phyloP scores from a whole-genome alignment of 192 early-diverging fungal genomes.

The Chytriomyces sp. region DNA sequence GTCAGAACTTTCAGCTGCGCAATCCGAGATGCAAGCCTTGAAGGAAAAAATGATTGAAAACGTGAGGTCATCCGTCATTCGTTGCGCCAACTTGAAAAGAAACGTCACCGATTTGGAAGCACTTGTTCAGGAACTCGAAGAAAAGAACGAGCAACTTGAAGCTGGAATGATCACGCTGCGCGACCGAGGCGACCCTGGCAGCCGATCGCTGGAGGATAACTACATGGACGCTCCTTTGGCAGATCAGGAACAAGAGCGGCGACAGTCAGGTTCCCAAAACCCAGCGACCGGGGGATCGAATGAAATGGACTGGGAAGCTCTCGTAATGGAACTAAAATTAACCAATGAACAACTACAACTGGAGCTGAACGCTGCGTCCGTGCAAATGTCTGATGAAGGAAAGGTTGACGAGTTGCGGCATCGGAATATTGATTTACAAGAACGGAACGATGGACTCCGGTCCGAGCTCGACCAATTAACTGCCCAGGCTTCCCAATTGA shows the following conservation, averaged over 20 bases:
- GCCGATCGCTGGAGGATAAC: too few species aligned
- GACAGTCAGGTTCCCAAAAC: too few species aligned
- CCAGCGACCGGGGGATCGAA: too few species aligned
- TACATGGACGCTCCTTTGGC: too few species aligned
- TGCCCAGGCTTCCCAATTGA: too few species aligned
- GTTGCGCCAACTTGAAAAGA: neutral
- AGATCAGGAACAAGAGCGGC: too few species aligned
- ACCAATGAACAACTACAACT: slow-evolving; percentile 2
- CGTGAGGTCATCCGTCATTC: neutral
- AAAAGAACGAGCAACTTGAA: slow-evolving; percentile 6
- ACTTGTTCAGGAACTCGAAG: slow-evolving; percentile 3
- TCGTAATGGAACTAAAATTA: neutral
- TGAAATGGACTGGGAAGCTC: neutral
- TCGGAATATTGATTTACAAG: too few species aligned
- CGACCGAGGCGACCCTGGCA: too few species aligned
- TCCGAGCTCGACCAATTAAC: too few species aligned
- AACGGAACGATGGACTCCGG: too few species aligned
- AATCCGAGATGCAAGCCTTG: slow-evolving; percentile 1
- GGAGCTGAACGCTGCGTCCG: slow-evolving; percentile 3
- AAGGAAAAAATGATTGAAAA: slow-evolving; percentile 23
- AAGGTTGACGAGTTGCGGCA: too few species aligned
- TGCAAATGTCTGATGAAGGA: too few species aligned
- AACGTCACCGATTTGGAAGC: slow-evolving; percentile 6
- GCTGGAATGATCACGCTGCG: neutral
- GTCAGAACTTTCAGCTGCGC: neutral